Conservation (phyloP, 306 rosid genomes). For the Hylodesmum podocarpum region DNA sequence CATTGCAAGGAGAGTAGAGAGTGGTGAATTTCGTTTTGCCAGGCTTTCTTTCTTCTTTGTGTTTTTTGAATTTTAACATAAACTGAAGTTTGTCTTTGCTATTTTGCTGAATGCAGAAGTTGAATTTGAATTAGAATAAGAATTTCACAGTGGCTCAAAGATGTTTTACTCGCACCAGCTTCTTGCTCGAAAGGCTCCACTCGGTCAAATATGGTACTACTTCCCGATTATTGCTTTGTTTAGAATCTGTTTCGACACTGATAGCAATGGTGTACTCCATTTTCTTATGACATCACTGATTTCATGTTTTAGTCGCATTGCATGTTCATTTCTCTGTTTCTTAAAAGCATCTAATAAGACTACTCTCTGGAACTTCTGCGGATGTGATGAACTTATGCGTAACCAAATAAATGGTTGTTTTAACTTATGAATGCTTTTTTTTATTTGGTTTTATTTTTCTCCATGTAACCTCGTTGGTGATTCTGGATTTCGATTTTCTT, state of each 20-base stretch:
- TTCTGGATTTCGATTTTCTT: background rate
- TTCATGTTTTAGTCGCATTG: background rate
- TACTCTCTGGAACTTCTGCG: background rate
- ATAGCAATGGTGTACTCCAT: background rate
- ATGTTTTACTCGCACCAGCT: slow-evolving; percentile 92
- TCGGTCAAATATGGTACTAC: slow-evolving; percentile 80
- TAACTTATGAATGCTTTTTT: background rate
- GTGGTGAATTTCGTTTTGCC: background rate
- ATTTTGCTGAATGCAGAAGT: background rate
- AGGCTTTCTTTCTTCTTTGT: background rate
- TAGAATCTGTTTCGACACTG: background rate
- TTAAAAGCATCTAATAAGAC: background rate
- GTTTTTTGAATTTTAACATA: background rate
- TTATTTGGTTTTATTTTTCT: background rate
- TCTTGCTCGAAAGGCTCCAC: slow-evolving; percentile 83
- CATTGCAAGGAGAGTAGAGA: background rate
- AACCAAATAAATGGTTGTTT: background rate
- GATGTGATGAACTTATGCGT: background rate
- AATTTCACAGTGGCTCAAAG: background rate
- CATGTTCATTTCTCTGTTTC: background rate
- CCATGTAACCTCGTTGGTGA: background rate
- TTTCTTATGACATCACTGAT: background rate
- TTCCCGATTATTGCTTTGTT: background rate
- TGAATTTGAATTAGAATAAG: background rate
- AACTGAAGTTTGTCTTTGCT: background rate